A percentile compares a stretch with the other conserved stretches of the same genome.
These are phyloP conservation scores for Firmiana major DNA, from an alignment of 345 rosid species.

Conservation along the genomic window DNA sequence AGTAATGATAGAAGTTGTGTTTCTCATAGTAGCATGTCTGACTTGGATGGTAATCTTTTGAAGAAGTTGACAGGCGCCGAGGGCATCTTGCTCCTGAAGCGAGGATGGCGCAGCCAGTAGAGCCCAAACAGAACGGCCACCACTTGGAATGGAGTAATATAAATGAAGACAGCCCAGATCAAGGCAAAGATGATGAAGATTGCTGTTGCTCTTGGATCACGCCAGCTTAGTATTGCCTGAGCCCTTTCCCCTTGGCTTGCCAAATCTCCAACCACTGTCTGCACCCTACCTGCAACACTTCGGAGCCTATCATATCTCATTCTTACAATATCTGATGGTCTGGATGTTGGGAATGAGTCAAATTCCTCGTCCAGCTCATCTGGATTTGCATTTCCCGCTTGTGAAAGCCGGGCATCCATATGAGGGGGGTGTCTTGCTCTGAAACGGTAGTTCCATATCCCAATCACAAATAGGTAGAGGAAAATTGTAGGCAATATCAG, in stretches of 20 bases:
- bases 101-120: constrained; percentile 86
- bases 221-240: constrained; percentile 88
- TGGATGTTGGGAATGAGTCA: constrained; percentile 62
- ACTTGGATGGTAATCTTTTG: constrained; percentile 87
- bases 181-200: constrained; percentile 70
- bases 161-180: constrained; percentile 73
- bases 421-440: constrained; percentile 85
- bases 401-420: constrained; percentile 86
- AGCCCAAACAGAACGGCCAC: constrained; percentile 67
- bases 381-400: constrained; percentile 60
- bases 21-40: constrained; percentile 72
- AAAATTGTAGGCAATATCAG: constrained; percentile 82
- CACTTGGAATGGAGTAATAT: constrained; percentile 84
- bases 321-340: constrained; percentile 57
- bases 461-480: constrained; percentile 83
- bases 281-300: constrained; percentile 77
- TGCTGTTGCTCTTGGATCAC: constrained; percentile 90
- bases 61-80: constrained; percentile 93
- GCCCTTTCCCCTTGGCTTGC: constrained; percentile 90
- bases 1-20: background rate
- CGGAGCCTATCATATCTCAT: constrained; percentile 84
- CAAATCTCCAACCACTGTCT: constrained; percentile 80
- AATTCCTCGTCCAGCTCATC: constrained; percentile 98
- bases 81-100: constrained; percentile 82
- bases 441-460: constrained; percentile 90